Evolutionary conservation across 495 filamentous ascomycete genomes (phyloP), one percentile per base, ranked within the genome.

Genomic region (Penicillium ucsense): DNA sequence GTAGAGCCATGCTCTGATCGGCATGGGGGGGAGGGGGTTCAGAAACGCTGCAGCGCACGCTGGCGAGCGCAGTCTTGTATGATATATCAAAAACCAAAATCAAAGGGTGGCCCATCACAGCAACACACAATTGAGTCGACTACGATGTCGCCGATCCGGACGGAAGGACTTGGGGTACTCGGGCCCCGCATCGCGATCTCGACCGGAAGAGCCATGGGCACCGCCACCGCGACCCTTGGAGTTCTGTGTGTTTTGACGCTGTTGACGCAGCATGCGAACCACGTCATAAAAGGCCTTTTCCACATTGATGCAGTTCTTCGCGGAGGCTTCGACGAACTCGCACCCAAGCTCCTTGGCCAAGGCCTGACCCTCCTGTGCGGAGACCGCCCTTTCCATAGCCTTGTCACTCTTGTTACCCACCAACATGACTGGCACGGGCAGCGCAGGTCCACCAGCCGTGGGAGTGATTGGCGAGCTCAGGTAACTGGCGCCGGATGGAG

Each of bases 221-320:
- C 73, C 69, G 39, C 67, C 67, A 45, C 72, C 65, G 36, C 63
- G 65, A 31, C 61, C 49, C 11, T 66, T 63, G 30, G 61, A 58
- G 12, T 62, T 59, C 38, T 67, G 65, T 43, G 64, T 59, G 43
- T 76, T 71, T 65, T 88, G 82, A 53, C 86, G 79, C 64, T 95
- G 90, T 50, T 82, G 78, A 49, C 91, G 82, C 47, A 97, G 71
- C 58, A 89, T 85, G 47, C 94, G 77, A 27, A 98, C 92, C 8
- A 98, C 94, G 56, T 98, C 92, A 68, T 95, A 96, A 62, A 98
- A 98, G 3, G 92, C 94, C 73, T 91, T 95, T 62, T 98, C 92
- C 29, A 98, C 92, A 59, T 98, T 97, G 72, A 96, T 88, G 73
- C 92, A 96, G 60, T 95, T 95, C 73, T 97, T 96, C n/a, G 92